These are phyloP conservation scores for Agrostemma githago DNA, from an alignment of 148 eudicot species.

Conservation along the genomic window DNA sequence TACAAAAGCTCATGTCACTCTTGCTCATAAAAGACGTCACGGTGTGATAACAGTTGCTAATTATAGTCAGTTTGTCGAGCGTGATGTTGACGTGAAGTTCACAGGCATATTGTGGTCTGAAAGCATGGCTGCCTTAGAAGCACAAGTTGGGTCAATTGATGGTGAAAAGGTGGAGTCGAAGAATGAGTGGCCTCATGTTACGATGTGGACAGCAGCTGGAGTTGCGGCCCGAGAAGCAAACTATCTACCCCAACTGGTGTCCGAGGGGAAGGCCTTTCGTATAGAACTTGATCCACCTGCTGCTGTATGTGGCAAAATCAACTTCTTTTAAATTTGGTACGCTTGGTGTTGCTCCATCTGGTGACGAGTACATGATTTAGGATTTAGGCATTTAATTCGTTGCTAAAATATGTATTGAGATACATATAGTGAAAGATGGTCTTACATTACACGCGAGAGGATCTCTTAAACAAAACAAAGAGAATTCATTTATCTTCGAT, in stretches of 20 bases:
- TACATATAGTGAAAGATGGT: too few species aligned
- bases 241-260: constrained; percentile 48
- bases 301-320: constrained; percentile 45
- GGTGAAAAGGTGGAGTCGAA: constrained; percentile 59
- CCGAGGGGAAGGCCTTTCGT: constrained; percentile 63
- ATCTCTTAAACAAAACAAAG: too few species aligned
- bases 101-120: constrained; percentile 63
- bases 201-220: constrained; percentile 77
- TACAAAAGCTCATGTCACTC: constrained; percentile 70
- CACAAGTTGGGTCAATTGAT: constrained; percentile 58
- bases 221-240: constrained; percentile 72
- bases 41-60: constrained; percentile 83
- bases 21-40: constrained; percentile 87
- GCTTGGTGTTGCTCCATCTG: not conserved
- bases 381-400: not conserved
- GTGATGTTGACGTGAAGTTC: constrained; percentile 54
- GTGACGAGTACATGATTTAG: too few species aligned
- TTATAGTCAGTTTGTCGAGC: constrained; percentile 52
- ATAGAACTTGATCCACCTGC: constrained; percentile 66
- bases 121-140: constrained; percentile 77
- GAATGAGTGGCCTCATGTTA: constrained; percentile 89
- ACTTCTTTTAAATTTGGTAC: constrained; percentile 42
- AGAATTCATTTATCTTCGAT: too few species aligned
- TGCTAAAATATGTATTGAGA: not conserved
- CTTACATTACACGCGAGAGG: too few species aligned